Evolutionary conservation across 495 filamentous ascomycete genomes (phyloP).

Genomic region (Penicillium ochrochloron): DNA sequence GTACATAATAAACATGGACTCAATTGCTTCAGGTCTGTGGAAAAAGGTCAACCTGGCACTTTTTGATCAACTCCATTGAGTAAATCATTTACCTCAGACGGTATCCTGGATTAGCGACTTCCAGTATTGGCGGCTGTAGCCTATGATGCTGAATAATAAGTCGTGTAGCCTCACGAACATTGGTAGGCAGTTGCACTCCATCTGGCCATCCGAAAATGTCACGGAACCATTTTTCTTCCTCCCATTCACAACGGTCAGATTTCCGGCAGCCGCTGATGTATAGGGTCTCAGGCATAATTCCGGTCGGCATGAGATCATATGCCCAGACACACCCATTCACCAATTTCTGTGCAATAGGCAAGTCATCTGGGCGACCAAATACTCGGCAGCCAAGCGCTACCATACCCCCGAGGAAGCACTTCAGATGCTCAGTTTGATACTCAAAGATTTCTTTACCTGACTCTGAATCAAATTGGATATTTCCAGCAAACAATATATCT

Average conservation of each 20-base stretch:
- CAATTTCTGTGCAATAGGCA: slow-evolving; percentile 58
- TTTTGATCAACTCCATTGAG: not conserved
- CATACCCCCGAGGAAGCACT: slow-evolving; percentile 66
- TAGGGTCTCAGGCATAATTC: slow-evolving; percentile 65
- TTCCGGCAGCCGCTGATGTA: slow-evolving; percentile 53
- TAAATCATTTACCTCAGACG: slow-evolving; percentile 57
- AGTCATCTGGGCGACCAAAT: slow-evolving; percentile 57
- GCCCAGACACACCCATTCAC: slow-evolving; percentile 64
- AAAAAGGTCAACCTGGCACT: slow-evolving; percentile 15
- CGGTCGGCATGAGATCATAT: slow-evolving; percentile 58
- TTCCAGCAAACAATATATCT: slow-evolving; percentile 73
- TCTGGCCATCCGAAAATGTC: slow-evolving; percentile 38
- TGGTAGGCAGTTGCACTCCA: slow-evolving; percentile 53
- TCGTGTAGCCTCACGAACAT: slow-evolving; percentile 47
- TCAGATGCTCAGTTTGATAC: slow-evolving; percentile 58
- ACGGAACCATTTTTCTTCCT: slow-evolving; percentile 54
- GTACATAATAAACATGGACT: slow-evolving; percentile 76
- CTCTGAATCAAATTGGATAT: slow-evolving; percentile 35
- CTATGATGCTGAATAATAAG: slow-evolving; percentile 6
- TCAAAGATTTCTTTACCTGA: slow-evolving; percentile 35
- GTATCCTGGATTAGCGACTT: slow-evolving; percentile 63
- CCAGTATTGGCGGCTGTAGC: slow-evolving; percentile 26
- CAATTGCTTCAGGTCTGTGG: slow-evolving; percentile 66
- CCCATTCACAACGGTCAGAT: slow-evolving; percentile 54
- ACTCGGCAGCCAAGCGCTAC: slow-evolving; percentile 62